Percentiles rank a stretch among this genome's conserved stretches.
Conservation (phyloP, 106 monocot genomes). For the Allium sativum region DNA sequence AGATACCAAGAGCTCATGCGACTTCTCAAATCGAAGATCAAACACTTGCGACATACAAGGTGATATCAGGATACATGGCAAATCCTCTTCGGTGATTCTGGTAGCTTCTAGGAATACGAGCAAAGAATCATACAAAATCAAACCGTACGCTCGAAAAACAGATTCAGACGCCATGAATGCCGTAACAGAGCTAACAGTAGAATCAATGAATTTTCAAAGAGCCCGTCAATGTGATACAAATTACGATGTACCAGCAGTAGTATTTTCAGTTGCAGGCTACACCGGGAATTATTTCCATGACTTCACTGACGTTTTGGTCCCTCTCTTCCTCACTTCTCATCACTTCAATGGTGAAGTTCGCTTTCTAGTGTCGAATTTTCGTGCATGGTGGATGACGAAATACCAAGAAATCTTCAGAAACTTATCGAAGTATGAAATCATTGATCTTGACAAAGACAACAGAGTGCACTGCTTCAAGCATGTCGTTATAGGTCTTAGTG, state of each 20-base stretch:
- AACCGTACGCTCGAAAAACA: slow-evolving; percentile 54
- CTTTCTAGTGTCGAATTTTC: slow-evolving; percentile 31
- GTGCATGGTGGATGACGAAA: slow-evolving; percentile 33
- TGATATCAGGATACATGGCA: slow-evolving; percentile 32
- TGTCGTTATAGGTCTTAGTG: slow-evolving; percentile 27
- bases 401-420: slow-evolving; percentile 14
- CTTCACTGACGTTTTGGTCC: slow-evolving; percentile 37
- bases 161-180: slow-evolving; percentile 20
- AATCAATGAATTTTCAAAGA: background rate
- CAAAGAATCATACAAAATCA: slow-evolving; percentile 38
- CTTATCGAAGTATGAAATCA: slow-evolving; percentile 27
- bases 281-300: slow-evolving; percentile 55
- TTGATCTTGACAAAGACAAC: slow-evolving; percentile 30
- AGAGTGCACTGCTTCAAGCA: slow-evolving; percentile 33
- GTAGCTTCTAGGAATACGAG: background rate
- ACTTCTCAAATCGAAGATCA: slow-evolving; percentile 19
- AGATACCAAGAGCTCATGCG: slow-evolving; percentile 9
- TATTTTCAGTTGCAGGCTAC: slow-evolving; percentile 39
- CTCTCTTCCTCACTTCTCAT: slow-evolving; percentile 34
- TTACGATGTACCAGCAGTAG: slow-evolving; percentile 26
- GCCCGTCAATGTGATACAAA: slow-evolving; percentile 16
- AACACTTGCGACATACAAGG: slow-evolving; percentile 26
- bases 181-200: slow-evolving; percentile 17
- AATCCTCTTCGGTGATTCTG: slow-evolving; percentile 14
- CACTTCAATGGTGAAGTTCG: slow-evolving; percentile 44